A percentile compares a stretch with the other conserved stretches of the same genome.
Evolutionary conservation across 306 rosid species (phyloP).

Genomic region (Lablab purpureus): DNA sequence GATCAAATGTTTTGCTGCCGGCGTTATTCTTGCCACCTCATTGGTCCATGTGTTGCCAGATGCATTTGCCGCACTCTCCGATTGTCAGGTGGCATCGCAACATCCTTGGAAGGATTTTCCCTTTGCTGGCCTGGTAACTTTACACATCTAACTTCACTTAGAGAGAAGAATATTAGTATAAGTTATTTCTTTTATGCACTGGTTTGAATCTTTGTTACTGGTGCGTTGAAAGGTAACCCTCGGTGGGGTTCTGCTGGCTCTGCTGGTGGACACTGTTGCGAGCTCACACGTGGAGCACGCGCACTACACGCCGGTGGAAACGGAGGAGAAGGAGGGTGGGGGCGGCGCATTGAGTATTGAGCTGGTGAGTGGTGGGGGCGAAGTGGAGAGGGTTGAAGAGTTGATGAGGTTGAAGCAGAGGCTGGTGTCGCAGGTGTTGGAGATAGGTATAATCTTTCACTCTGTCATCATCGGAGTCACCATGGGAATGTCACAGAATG

Average conservation of each 20-base stretch:
- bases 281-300: slow-evolving; percentile 68
- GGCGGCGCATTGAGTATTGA: slow-evolving; percentile 28
- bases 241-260: slow-evolving; percentile 61
- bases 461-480: slow-evolving; percentile 86
- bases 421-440: slow-evolving; percentile 77
- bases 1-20: slow-evolving; percentile 87
- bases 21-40: slow-evolving; percentile 82
- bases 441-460: slow-evolving; percentile 87
- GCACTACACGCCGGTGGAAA: slow-evolving; percentile 50
- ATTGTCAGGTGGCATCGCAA: slow-evolving; percentile 66
- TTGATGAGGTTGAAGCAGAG: slow-evolving; percentile 66
- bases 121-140: slow-evolving; percentile 62
- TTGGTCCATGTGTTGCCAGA: slow-evolving; percentile 88
- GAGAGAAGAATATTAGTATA: neutral
- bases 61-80: slow-evolving; percentile 73
- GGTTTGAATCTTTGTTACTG: neutral
- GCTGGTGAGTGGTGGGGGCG: slow-evolving; percentile 19
- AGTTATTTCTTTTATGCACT: too few relatives aligned
- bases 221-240: slow-evolving; percentile 51
- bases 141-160: neutral
- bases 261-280: slow-evolving; percentile 72
- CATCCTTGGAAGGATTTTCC: slow-evolving; percentile 93
- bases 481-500: slow-evolving; percentile 88
- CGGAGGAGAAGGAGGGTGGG: slow-evolving; percentile 39
- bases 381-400: slow-evolving; percentile 48